Evolutionary conservation across 768 basidiomycete species (phyloP), one percentile per base, ranked within the genome.

Genomic region (Suillus subalutaceus): DNA sequence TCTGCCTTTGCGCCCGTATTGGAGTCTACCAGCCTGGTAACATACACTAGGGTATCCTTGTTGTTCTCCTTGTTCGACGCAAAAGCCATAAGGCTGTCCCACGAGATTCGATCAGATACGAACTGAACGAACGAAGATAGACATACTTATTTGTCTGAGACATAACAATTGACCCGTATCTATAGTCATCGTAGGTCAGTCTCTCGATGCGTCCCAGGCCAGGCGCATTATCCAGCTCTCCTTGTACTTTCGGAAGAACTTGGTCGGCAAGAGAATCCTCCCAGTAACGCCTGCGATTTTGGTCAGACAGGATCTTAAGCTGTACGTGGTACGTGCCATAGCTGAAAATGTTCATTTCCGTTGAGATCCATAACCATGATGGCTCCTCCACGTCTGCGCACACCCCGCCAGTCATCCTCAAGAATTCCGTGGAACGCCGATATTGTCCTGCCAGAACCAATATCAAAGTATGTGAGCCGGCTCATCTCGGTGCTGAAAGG

Each of bases 361-460:
- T 77, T 75, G 35, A 80, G 77, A 62, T 81, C 80, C 79, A 81
- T 80, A 6, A 76, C 67, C 72, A 81, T 74, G 44, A 81, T 72
- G 1, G 78, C 73, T 8, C 80, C 79, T 16, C 79, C 77, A 32
- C 71, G 63, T 44, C 80, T 79, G 69, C 73, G 77, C 35, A 73
- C 66, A 9, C 81, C 79, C 52, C 79, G 73, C 81, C 80, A 82
- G 64, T 82, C 79, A n/a, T 82, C 82, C 6, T 78, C 79, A 20
- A 53, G 53, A 38, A 83, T 75, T 1, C 79, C 65, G 38, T n/a
- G 23, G 62, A 80, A 79, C 5, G 63, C 61, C 18, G 69, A 69
- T 65, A 83, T 77, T 9, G 69, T 78, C 20, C 81, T 72, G 8
- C 82, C 81, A 1, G 76, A 72, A 40, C 75, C 77, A n/a, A 81